These are phyloP conservation scores for Russula vinacea DNA, from an alignment of 768 basidiomycete genomes.

Conservation along the genomic window DNA sequence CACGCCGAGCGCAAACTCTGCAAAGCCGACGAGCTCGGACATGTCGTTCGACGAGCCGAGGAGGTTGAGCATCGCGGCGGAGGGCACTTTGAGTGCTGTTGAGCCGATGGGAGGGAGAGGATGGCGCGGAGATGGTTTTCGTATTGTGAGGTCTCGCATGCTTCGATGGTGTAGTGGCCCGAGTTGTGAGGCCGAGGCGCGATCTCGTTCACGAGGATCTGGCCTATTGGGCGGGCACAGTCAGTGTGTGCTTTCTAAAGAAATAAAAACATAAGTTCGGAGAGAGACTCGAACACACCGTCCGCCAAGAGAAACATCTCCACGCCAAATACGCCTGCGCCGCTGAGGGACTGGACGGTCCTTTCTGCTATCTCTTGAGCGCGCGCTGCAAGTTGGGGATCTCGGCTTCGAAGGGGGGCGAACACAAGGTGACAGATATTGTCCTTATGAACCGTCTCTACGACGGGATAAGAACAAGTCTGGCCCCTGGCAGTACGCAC, in stretches of 20 bases:
- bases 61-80: constrained; percentile 90
- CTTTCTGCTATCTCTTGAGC: constrained; percentile 75
- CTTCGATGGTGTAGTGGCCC: constrained; percentile 98
- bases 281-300: constrained; percentile 47
- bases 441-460: constrained; percentile 93
- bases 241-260: neutral
- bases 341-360: constrained; percentile 73
- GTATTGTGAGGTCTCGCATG: constrained; percentile 94
- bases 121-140: constrained; percentile 97
- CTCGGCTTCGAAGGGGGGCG: constrained; percentile 69
- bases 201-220: constrained; percentile 89
- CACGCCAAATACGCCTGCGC: constrained; percentile 95
- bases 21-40: constrained; percentile 54
- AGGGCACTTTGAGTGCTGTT: constrained; percentile 81
- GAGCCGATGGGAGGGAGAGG: constrained; percentile 82
- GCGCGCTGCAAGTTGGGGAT: constrained; percentile 51
- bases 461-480: constrained; percentile 80
- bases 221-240: constrained; percentile 45
- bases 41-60: constrained; percentile 76
- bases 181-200: constrained; percentile 98
- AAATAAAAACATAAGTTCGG: neutral
- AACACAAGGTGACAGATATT: constrained; percentile 92
- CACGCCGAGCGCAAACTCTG: constrained; percentile 57
- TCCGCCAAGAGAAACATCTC: constrained; percentile 94
- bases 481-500: constrained; percentile 74